Base-by-base conservation (phyloP, 768 basidiomycete genomes). In the Suillus subaureus region DNA sequence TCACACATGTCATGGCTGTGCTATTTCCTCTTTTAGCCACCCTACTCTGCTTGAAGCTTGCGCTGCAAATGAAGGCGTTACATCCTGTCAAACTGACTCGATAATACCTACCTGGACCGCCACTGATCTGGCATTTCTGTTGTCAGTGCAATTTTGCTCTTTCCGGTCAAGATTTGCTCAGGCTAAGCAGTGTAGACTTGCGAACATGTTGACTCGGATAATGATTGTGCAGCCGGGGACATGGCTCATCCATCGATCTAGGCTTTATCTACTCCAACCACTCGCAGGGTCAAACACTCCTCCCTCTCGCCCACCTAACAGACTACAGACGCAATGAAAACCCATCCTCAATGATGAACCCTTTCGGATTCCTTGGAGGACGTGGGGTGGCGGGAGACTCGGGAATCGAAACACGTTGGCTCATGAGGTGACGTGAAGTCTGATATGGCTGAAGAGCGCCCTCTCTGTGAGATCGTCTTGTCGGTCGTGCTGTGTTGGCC, bases 1-100 rank as follows among this genome's bases (percentile, higher is more conserved):
- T 13, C 16, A 26, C 58, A 28, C 58, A 18, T 42, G 58, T 6
- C 39, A 72, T 76, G 75, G 75, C 75, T 69, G 69, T 76, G 72
- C 58, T 28, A 42, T 64, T 63, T 49, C 66, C 66, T 42, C 56
- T 68, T 66, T 37, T 5, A 45, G 61, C 40, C 5, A 9, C 4
- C 11, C 33, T 64, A 21, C 8, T 39, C 13, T 37, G 37, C 31
- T 33, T n/a, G n/a, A n/a, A n/a, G n/a, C n/a, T n/a, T n/a, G n/a
- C n/a, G n/a, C n/a, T n/a, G n/a, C n/a, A n/a, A n/a, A n/a, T n/a
- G n/a, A n/a, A n/a, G n/a, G n/a, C n/a, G n/a, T n/a, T n/a, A n/a
- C n/a, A n/a, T n/a, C n/a, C n/a, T n/a, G n/a, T n/a, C 33, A 33
- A 33, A 33, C 33, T 6, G 33, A 33, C 33, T 33, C 33, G 33